Evolutionary conservation across 2,329 filamentous ascomycete species (phyloP).

Genomic region (Westerdykella aurantiaca): DNA sequence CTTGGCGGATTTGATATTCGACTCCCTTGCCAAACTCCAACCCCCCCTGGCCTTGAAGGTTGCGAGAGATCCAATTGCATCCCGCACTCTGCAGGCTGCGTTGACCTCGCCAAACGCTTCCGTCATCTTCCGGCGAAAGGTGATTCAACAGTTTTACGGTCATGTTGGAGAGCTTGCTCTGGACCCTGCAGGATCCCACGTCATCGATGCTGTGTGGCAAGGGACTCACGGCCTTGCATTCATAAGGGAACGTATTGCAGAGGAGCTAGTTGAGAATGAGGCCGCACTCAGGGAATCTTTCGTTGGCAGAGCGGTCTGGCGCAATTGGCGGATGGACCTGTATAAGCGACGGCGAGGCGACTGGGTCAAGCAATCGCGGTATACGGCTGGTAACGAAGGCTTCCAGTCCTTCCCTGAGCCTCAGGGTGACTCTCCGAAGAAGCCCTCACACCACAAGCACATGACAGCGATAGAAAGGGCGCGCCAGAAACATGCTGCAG

Average conservation of each 20-base stretch:
- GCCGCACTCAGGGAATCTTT: conserved; percentile 57
- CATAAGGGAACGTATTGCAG: conserved; percentile 61
- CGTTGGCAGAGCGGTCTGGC: conserved; percentile 63
- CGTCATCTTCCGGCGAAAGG: conserved; percentile 55
- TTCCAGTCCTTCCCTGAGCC: conserved; percentile 47
- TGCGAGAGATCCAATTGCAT: conserved; percentile 54
- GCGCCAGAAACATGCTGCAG: conserved; percentile 50
- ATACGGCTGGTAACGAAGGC: conserved; percentile 46
- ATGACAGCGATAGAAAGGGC: conserved; percentile 49
- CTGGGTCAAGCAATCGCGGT: conserved; percentile 58
- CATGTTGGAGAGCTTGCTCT: conserved; percentile 56
- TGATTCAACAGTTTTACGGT: conserved; percentile 59
- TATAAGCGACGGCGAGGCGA: conserved; percentile 59
- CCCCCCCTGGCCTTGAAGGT: conserved; percentile 53
- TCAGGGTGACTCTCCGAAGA: conserved; percentile 13
- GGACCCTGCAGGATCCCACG: conserved; percentile 59
- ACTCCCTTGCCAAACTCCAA: conserved; percentile 47
- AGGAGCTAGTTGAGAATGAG: conserved; percentile 57
- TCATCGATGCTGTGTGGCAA: conserved; percentile 61
- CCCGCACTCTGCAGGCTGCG: conserved; percentile 60
- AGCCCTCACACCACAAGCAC: conserved; percentile 21
- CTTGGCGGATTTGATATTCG: conserved; percentile 65
- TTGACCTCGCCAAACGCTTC: conserved; percentile 51
- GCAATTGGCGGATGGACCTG: conserved; percentile 68
- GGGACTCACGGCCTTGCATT: conserved; percentile 60